Base-by-base conservation (phyloP, 805 yeast genomes). In the Kodamaea laetipori region DNA sequence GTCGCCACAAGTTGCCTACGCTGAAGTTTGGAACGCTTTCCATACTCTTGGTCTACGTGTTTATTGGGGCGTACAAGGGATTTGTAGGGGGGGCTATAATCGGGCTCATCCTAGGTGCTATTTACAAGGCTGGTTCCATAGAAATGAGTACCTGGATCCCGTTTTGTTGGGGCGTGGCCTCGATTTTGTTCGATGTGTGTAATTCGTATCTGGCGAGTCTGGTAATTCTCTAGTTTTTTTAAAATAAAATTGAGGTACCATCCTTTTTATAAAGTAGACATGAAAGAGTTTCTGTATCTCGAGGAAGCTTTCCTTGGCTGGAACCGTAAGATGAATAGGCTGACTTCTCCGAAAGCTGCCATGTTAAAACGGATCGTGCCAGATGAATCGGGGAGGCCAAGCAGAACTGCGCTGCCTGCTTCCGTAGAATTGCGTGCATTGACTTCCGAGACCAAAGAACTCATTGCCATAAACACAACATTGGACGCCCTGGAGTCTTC, bases 121-220 rank as follows among this genome's bases (percentile, higher is more conserved):
- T 90, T 6, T 90, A 90, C 65, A 71, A 76, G 43, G 81, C 95
- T 0, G 96, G 96, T 0, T 73, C 84, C 17, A 80, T 92, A 54
- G 77, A 85, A 16, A 87, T 94, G 95, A 84, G 95, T 9, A 87
- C 97, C 0, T 92, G 99, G 99, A 80, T 92, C 6, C 98, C 99
- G 0, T 75, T 92, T 51, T 77, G 85, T 43, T 87, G 90, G 80
- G 95, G 82, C 0, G 63, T 85, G 2, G 76, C 85, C 4, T 82
- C 81, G 52, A 73, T 86, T 4, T 57, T 89, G 33, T 86, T 78
- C 61, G 80, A 85, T 57, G 73, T 88, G 26, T 70, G 84, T 25
- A 76, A 82, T 6, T 76, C 86, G 4, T 88, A 85, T 58, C 79
- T 86, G 45, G 73, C 80, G 47, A 76, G 60, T 73, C 39, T 78